Conservation (phyloP, 306 rosid species). For the Herpetospermum pedunculosum region DNA sequence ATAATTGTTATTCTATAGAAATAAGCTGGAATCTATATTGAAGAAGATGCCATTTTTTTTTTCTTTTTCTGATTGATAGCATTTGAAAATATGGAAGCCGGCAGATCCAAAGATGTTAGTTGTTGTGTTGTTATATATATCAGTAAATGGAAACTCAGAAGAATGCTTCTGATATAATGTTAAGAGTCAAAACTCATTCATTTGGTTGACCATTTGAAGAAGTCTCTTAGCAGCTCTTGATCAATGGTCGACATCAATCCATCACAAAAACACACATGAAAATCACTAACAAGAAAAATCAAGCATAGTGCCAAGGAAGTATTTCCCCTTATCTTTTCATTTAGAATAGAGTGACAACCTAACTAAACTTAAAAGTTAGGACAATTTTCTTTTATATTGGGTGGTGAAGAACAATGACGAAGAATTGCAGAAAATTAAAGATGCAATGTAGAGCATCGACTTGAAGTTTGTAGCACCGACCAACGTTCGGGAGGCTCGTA, state of each 20-base stretch:
- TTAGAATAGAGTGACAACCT: too few species aligned
- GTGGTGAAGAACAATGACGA: too few species aligned
- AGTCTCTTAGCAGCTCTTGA: not conserved
- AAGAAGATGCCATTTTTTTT: not conserved
- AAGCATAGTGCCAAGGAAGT: too few species aligned
- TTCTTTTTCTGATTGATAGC: not conserved
- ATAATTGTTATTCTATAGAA: not conserved
- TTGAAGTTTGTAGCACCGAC: too few species aligned
- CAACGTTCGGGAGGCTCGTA: too few species aligned
- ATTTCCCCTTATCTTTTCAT: too few species aligned
- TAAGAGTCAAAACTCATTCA: not conserved
- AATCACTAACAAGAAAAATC: not conserved
- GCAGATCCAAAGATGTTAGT: conserved; percentile 1
- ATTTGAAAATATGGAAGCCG: conserved; percentile 8
- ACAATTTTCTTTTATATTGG: too few species aligned
- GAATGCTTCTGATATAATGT: not conserved
- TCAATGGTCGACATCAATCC: not conserved
- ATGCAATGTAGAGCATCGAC: too few species aligned
- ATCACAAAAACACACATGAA: not conserved
- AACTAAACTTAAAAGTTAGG: too few species aligned
- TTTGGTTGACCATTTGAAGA: not conserved
- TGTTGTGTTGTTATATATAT: not conserved
- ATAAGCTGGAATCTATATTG: not conserved
- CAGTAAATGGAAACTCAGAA: not conserved
- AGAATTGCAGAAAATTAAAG: too few species aligned